Evolutionary conservation across 2,329 filamentous ascomycete genomes (phyloP).

Genomic region (Colletotrichum sp.): DNA sequence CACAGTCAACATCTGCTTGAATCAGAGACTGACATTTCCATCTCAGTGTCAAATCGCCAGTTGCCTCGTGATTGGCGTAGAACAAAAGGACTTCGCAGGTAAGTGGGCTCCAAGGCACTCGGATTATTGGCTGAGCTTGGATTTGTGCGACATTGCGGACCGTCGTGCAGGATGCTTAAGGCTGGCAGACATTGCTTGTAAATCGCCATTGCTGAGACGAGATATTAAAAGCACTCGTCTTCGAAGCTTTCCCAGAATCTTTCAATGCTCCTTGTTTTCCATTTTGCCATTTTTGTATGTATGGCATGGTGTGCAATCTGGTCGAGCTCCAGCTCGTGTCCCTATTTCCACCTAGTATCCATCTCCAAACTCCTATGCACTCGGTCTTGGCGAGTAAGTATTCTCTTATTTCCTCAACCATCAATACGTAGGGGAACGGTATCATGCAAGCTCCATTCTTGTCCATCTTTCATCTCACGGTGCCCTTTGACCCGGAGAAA

Average conservation of each 20-base stretch:
- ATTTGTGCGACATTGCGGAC: not conserved
- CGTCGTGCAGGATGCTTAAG: not conserved
- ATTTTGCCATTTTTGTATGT: too few relatives aligned
- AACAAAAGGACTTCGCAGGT: not conserved
- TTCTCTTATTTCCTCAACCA: too few relatives aligned
- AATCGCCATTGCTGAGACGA: not conserved
- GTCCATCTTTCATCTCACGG: too few relatives aligned
- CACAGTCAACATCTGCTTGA: not conserved
- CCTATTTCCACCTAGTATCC: too few relatives aligned
- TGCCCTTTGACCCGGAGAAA: too few relatives aligned
- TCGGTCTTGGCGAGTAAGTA: too few relatives aligned
- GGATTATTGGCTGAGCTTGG: not conserved
- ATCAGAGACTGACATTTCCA: not conserved
- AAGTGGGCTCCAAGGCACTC: not conserved
- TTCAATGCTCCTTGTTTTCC: not conserved
- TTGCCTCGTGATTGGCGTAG: not conserved
- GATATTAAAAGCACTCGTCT: not conserved
- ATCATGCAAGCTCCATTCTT: too few relatives aligned
- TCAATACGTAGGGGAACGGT: too few relatives aligned
- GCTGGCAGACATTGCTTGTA: not conserved
- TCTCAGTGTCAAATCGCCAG: not conserved
- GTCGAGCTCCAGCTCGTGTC: too few relatives aligned
- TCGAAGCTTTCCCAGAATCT: not conserved
- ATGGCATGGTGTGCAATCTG: too few relatives aligned
- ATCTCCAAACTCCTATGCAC: too few relatives aligned